Conservation (phyloP, 225 moss, liverwort and hornwort species). For the Takakia lepidozioides region DNA sequence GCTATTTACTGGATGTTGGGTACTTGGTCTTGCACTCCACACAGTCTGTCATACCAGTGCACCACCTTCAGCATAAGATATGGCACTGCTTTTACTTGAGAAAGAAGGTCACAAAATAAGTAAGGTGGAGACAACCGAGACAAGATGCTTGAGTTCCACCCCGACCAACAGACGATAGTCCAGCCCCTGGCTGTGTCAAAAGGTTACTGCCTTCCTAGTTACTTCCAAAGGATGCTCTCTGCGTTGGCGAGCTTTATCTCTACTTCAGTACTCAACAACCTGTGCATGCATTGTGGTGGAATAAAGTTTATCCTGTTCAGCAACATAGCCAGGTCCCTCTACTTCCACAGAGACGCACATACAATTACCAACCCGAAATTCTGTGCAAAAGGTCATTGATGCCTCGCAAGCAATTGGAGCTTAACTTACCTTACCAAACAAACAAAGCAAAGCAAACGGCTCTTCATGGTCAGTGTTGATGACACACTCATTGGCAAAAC, state of each 20-base stretch:
- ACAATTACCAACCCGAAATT: too few relatives aligned
- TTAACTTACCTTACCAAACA: slow-evolving; percentile 84
- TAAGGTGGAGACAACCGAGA: too few relatives aligned
- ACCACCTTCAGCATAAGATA: too few relatives aligned
- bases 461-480: slow-evolving; percentile 61
- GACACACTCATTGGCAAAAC: slow-evolving; percentile 57
- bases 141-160: slow-evolving; percentile 36
- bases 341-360: too few relatives aligned
- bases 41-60: too few relatives aligned
- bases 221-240: slow-evolving; percentile 63
- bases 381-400: too few relatives aligned
- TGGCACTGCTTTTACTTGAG: too few relatives aligned
- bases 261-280: slow-evolving; percentile 56
- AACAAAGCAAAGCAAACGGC: slow-evolving; percentile 50
- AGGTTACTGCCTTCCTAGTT: too few relatives aligned
- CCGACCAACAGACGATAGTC: slow-evolving; percentile 18
- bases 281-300: slow-evolving; percentile 53
- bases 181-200: slow-evolving; percentile 31
- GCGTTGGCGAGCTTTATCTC: slow-evolving; percentile 79
- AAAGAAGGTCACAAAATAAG: too few relatives aligned
- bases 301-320: too few relatives aligned
- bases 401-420: too few relatives aligned
- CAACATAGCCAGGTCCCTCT: too few relatives aligned
- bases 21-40: slow-evolving; percentile 33
- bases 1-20: slow-evolving; percentile 51